Evolutionary conservation across 306 rosid genomes (phyloP).

Genomic region (Oxytropis ochrocephala): DNA sequence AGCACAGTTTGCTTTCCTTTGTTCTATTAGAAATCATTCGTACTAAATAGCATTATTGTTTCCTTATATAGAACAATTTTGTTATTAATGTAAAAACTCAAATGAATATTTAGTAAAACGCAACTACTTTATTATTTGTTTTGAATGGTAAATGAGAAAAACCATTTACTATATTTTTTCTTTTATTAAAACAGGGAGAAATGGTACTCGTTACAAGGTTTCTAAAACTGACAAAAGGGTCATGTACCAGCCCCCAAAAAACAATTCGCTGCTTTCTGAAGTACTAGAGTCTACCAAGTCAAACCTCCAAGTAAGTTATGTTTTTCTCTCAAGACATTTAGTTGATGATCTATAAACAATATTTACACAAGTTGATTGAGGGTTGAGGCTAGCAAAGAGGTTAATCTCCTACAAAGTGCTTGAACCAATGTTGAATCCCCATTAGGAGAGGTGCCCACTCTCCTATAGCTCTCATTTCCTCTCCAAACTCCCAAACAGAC

Average conservation of each 20-base stretch:
- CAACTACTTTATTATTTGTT: neutral
- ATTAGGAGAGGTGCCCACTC: too few species aligned
- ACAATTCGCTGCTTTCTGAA: neutral
- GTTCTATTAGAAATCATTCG: too few species aligned
- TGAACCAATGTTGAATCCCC: too few species aligned
- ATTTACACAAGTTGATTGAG: too few species aligned
- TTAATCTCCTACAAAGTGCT: too few species aligned
- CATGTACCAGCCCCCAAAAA: neutral
- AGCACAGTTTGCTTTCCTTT: too few species aligned
- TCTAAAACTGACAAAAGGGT: neutral
- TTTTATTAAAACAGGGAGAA: slow-evolving; percentile 8
- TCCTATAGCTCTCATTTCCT: too few species aligned
- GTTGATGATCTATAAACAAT: neutral
- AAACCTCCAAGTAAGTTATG: slow-evolving; percentile 15
- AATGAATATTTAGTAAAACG: neutral
- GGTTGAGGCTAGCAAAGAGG: too few species aligned
- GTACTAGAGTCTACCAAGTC: neutral
- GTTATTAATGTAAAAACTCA: neutral
- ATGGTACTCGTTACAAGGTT: neutral
- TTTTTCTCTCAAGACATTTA: neutral
- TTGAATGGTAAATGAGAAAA: neutral
- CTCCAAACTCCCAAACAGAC: too few species aligned
- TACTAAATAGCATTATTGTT: too few species aligned
- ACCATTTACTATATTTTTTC: neutral
- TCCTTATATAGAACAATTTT: too few species aligned